phyloP scores from a whole-genome alignment of 306 rosid species.

The Bauhinia variegata region DNA sequence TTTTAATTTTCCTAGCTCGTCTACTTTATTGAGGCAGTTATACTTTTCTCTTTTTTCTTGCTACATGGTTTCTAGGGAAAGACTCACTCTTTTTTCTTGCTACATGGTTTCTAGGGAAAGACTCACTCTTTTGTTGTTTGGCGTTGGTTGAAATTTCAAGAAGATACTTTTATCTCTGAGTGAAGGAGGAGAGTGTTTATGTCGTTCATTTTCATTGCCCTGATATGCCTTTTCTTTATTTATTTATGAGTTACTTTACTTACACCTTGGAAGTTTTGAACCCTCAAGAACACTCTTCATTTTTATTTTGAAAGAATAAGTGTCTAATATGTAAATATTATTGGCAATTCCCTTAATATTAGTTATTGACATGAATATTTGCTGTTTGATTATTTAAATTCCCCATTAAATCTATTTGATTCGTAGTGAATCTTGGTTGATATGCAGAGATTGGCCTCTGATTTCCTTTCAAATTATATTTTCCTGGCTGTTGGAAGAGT shows the following conservation, averaged over 20 bases:
- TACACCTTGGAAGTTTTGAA: too few relatives aligned
- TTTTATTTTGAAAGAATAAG: not conserved
- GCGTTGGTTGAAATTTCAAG: slow-evolving; percentile 15
- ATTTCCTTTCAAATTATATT: slow-evolving; percentile 84
- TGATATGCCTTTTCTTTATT: not conserved
- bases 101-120: not conserved
- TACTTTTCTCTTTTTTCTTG: not conserved
- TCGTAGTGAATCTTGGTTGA: slow-evolving; percentile 32
- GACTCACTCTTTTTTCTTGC: too few relatives aligned
- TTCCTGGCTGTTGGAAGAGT: slow-evolving; percentile 99
- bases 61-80: not conserved
- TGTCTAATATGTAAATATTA: not conserved
- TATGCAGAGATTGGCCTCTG: slow-evolving; percentile 93
- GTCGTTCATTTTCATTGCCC: too few relatives aligned
- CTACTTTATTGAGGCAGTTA: not conserved
- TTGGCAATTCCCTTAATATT: not conserved
- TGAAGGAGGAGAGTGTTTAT: slow-evolving; percentile 17
- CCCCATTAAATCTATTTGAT: slow-evolving; percentile 9
- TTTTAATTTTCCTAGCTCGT: not conserved
- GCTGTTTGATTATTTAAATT: not conserved
- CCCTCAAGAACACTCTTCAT: too few relatives aligned
- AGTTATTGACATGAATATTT: not conserved
- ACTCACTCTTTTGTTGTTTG: slow-evolving; percentile 2
- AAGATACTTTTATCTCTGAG: not conserved
- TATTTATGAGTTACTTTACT: too few relatives aligned